Conservation (phyloP, 208 protist species). For the Acanthamoeba quina region DNA sequence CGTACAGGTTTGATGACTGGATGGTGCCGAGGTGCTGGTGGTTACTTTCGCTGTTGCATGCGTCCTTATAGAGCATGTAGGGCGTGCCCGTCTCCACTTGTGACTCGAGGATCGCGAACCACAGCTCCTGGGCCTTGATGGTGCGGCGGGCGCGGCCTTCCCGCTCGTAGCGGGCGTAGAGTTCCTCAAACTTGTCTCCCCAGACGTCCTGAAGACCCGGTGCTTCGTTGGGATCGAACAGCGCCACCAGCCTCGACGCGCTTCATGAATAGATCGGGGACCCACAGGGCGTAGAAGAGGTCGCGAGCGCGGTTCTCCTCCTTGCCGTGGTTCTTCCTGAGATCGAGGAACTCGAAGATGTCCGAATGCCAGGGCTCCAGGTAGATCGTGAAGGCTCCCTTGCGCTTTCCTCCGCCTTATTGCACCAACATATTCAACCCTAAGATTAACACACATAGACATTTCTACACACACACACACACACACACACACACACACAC, state of each 20-base stretch:
- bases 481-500: no score
- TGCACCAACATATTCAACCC: no score
- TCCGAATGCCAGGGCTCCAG: slow-evolving; percentile 99
- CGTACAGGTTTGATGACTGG: slow-evolving; percentile 98
- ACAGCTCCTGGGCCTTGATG: slow-evolving; percentile 97
- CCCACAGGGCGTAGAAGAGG: slow-evolving; percentile 99
- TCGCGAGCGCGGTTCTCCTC: slow-evolving; percentile 97
- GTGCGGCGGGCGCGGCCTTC: slow-evolving; percentile 93
- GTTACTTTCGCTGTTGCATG: slow-evolving; percentile 99
- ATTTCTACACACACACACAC: no score
- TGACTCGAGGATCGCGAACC: slow-evolving; percentile 98
- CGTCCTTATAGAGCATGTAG: slow-evolving; percentile 99
- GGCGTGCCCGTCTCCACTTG: slow-evolving; percentile 99
- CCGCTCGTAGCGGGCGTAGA: slow-evolving; percentile 92
- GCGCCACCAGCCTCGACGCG: slow-evolving; percentile 95
- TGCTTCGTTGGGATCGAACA: slow-evolving; percentile 97
- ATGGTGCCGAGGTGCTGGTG: slow-evolving; percentile 99
- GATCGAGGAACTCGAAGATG: slow-evolving; percentile 97
- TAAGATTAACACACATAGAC: no score
- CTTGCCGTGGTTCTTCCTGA: slow-evolving; percentile 98
- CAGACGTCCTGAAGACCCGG: slow-evolving; percentile 97
- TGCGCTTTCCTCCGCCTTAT: no score
- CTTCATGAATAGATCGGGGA: slow-evolving; percentile 99
- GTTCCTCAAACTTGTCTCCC: slow-evolving; percentile 96
- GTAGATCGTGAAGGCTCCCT: slow-evolving; percentile 99